Base-by-base conservation (phyloP, 345 rosid species). In the Odontarrhena argentea region DNA sequence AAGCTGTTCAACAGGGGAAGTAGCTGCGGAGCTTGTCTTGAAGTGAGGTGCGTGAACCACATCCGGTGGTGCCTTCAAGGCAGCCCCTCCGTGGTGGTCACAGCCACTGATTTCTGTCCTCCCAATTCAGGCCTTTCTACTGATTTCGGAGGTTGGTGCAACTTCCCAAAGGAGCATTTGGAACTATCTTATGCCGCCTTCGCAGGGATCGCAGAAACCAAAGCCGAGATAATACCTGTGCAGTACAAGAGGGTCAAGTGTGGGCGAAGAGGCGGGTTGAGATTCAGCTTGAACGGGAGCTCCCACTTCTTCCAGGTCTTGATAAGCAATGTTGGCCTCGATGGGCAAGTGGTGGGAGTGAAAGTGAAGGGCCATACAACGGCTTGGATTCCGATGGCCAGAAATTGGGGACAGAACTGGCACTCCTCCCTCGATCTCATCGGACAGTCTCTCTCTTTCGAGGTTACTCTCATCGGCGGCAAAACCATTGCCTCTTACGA, bases 321-420 rank as follows among this genome's bases (percentile, higher is more conserved):
- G 71, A 72, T 89, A 36, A 86, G 87, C 60, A 92, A 92, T 71
- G 96, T 92, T 9, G 96, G 89, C 8, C 55, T 79, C 36, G 96
- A 87, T 53, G 98, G 96, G 26, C 89, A 92, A 74, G 89, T 82
- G 47, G 81, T 82, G 40, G 95, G 83, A 6, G 84, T 89, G 77
- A 89, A 92, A 74, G 89, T 92, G 73, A 92, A 92, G 80, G 98
- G 96, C 14, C 84, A 91, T 46, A 86, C 25, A 80, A 92, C 98
- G 43, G 96, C 95, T 60, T 92, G 96, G 98, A 83, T 92, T 68
- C 89, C 91, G 9, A 78, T 89, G 98, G 96, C 95, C 40, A 89
- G 96, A 74, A 89, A 92, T 68, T 92, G 98, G 98, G 96, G 98
- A 51, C 98, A 92, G 72, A 86, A 76, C 74, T 83, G 92, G 96